Percentiles rank a stretch among this genome's conserved stretches.
Conservation (phyloP, 2,329 filamentous ascomycete species). For the Fusarium nematophilum region DNA sequence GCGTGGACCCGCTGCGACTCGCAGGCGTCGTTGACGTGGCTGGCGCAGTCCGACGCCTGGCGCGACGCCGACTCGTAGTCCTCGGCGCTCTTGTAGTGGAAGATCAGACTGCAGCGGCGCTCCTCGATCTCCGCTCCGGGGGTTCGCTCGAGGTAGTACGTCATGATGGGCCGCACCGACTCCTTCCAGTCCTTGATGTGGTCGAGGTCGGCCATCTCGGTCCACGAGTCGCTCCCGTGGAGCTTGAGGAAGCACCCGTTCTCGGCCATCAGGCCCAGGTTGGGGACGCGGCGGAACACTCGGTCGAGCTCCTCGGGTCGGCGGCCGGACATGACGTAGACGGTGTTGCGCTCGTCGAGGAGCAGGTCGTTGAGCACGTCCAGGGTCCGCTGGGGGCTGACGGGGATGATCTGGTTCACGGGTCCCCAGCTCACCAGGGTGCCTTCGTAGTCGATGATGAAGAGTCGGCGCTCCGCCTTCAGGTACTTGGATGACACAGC, state of each 20-base stretch:
- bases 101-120: slow-evolving; percentile 89
- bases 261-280: slow-evolving; percentile 90
- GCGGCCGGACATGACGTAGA: slow-evolving; percentile 94
- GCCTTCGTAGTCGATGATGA: slow-evolving; percentile 94
- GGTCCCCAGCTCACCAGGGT: slow-evolving; percentile 90
- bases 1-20: slow-evolving; percentile 86
- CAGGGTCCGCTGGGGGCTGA: slow-evolving; percentile 84
- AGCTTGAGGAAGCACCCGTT: slow-evolving; percentile 92
- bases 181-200: slow-evolving; percentile 83
- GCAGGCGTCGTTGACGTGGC: slow-evolving; percentile 95
- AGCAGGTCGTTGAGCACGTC: slow-evolving; percentile 85
- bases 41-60: slow-evolving; percentile 89
- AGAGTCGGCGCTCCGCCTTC: slow-evolving; percentile 75
- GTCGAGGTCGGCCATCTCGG: slow-evolving; percentile 77
- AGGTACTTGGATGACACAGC: slow-evolving; percentile 75
- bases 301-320: slow-evolving; percentile 89
- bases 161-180: slow-evolving; percentile 83
- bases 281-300: slow-evolving; percentile 84
- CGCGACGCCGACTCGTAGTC: slow-evolving; percentile 80
- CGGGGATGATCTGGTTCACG: slow-evolving; percentile 84
- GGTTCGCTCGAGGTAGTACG: slow-evolving; percentile 90
- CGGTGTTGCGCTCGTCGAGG: slow-evolving; percentile 81
- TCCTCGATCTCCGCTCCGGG: slow-evolving; percentile 91
- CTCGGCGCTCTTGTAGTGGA: slow-evolving; percentile 87
- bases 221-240: slow-evolving; percentile 76